Evolutionary conservation across 352 stramenopile genomes (phyloP).

Genomic region (Blastocystis sp.): DNA sequence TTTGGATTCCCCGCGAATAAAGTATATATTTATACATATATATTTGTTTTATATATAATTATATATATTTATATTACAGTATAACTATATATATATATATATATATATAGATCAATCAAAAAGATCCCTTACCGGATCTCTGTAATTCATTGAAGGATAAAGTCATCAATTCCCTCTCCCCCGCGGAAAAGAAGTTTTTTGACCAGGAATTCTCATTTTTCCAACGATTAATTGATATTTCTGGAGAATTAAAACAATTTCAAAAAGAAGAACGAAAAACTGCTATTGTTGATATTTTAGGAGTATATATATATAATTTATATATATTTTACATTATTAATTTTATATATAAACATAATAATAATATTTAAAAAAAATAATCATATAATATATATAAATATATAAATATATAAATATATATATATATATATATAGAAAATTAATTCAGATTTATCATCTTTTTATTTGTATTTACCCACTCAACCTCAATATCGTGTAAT

Average conservation of each 20-base stretch:
- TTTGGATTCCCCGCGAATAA: conserved; percentile 15
- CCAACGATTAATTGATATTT: conserved; percentile 31
- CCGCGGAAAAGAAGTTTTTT: conserved; percentile 7
- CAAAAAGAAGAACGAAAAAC: conserved; percentile 25
- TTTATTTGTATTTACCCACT: conserved; percentile 40
- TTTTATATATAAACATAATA: too few species aligned
- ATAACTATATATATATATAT: too few species aligned
- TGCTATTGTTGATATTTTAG: conserved; percentile 6
- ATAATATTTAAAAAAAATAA: too few species aligned
- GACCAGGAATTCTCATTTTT: conserved; percentile 30
- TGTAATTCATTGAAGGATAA: conserved; percentile 5
- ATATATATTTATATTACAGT: too few species aligned
- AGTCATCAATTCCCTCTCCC: conserved; percentile 4
- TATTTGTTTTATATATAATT: too few species aligned
- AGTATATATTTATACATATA: background rate
- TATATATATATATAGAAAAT: background rate
- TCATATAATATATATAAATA: too few species aligned
- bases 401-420: too few species aligned
- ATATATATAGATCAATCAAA: background rate
- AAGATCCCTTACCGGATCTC: conserved; percentile 8
- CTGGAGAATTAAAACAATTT: conserved; percentile 5
- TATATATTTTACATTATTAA: background rate
- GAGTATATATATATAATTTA: background rate
- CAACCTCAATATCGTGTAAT: conserved; percentile 36
- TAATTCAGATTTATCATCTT: background rate